Conservation (phyloP, 441 rosid genomes). For the Hypseocharis bilobata region DNA sequence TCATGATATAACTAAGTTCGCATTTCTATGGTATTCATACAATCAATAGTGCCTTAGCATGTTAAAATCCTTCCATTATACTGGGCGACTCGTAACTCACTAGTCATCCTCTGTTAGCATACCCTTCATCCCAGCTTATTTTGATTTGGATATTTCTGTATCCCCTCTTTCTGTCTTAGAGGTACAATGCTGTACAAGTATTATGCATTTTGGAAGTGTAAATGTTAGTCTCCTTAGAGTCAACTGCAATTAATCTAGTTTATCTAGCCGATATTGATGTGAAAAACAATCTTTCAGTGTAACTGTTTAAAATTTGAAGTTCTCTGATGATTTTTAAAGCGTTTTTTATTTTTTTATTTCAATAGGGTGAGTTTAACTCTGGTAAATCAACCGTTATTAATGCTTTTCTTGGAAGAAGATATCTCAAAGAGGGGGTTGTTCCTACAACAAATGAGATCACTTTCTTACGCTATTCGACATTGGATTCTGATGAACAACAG, state of each 20-base stretch:
- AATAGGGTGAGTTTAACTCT: conserved; percentile 88
- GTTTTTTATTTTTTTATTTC: conserved; percentile 27
- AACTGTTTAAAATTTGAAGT: conserved; percentile 6
- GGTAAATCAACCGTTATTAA: conserved; percentile 91
- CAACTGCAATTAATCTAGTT: neutral
- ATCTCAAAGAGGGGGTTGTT: conserved; percentile 78
- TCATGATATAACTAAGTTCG: neutral
- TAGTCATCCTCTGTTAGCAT: neutral
- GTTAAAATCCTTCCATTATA: neutral
- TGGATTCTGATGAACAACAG: conserved; percentile 51
- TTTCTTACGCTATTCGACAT: conserved; percentile 58
- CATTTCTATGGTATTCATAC: neutral
- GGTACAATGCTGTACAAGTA: too few relatives aligned
- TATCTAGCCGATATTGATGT: neutral
- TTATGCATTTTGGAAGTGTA: neutral
- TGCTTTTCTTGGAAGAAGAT: conserved; percentile 90
- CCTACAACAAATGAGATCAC: conserved; percentile 94
- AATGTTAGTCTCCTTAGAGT: neutral
- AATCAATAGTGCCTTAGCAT: neutral
- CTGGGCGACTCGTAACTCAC: neutral
- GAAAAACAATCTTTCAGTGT: conserved; percentile 2
- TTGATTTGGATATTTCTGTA: neutral
- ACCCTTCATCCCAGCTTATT: conserved; percentile 1
- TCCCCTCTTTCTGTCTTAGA: neutral
- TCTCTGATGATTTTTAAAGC: conserved; percentile 14